Conservation (phyloP, 2,329 filamentous ascomycete species). For the Fusarium citri region DNA sequence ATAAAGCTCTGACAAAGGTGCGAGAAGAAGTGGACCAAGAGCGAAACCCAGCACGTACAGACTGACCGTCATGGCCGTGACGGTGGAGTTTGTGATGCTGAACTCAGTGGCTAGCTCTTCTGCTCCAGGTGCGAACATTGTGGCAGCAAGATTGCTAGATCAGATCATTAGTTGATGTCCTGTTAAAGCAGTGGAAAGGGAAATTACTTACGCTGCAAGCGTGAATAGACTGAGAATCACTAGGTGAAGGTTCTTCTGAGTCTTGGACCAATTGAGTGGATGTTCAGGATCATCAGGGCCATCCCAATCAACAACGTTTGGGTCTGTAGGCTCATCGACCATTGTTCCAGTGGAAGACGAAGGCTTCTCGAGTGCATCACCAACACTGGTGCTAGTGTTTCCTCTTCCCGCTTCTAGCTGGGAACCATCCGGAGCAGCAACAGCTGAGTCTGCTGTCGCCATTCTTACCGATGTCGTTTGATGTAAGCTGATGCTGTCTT, state of each 20-base stretch:
- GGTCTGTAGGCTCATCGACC: not conserved
- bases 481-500: not conserved
- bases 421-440: not conserved
- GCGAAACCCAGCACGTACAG: conserved; percentile 34
- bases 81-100: conserved; percentile 6
- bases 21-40: conserved; percentile 32
- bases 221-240: conserved; percentile 61
- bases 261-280: conserved; percentile 72
- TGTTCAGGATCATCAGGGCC: conserved; percentile 67
- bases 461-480: not conserved
- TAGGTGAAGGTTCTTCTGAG: conserved; percentile 56
- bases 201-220: conserved; percentile 20
- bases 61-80: conserved; percentile 31
- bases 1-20: conserved; percentile 35
- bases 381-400: fast-evolving
- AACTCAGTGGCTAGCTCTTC: conserved; percentile 27
- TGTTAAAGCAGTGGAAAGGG: not conserved
- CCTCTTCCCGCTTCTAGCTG: not conserved
- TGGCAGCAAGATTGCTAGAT: conserved; percentile 33
- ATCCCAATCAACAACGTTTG: conserved; percentile 68
- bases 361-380: not conserved
- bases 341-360: not conserved
- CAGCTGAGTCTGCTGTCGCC: not conserved
- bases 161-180: not conserved
- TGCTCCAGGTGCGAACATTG: conserved; percentile 42